phyloP scores from a whole-genome alignment of 805 yeast genomes.

The Lachancea mirantina region DNA sequence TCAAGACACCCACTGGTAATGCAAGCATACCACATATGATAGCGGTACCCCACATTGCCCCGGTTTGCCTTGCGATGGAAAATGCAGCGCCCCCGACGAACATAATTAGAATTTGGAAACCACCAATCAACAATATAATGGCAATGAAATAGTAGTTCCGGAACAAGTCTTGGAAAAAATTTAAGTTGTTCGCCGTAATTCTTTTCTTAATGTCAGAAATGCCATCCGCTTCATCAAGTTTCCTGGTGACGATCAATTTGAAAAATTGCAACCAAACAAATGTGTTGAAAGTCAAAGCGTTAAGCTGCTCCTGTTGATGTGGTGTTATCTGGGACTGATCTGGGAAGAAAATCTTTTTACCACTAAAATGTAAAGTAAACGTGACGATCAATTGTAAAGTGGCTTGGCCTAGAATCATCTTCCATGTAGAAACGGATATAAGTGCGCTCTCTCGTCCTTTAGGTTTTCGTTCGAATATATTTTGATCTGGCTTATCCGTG shows the following conservation, averaged over 20 bases:
- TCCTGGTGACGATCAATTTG: constrained; percentile 84
- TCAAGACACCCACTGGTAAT: constrained; percentile 68
- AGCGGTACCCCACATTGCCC: constrained; percentile 86
- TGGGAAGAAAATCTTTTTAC: constrained; percentile 49
- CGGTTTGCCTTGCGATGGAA: constrained; percentile 70
- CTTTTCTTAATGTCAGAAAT: constrained; percentile 50
- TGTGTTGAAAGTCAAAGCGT: constrained; percentile 86
- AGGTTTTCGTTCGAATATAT: constrained; percentile 72
- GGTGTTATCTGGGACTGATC: constrained; percentile 23
- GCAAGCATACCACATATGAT: constrained; percentile 72
- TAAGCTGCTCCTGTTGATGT: constrained; percentile 51
- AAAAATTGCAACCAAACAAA: constrained; percentile 98
- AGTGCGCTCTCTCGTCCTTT: constrained; percentile 73
- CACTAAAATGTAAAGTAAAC: constrained; percentile 74
- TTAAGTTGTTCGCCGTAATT: constrained; percentile 56
- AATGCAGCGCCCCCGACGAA: constrained; percentile 96
- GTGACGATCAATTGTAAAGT: constrained; percentile 72
- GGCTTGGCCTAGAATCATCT: constrained; percentile 91
- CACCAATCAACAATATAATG: constrained; percentile 70
- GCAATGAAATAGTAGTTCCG: constrained; percentile 75
- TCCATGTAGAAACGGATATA: constrained; percentile 93
- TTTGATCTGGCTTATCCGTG: constrained; percentile 89
- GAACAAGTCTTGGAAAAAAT: constrained; percentile 75
- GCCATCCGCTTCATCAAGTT: constrained; percentile 81
- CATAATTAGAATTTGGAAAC: constrained; percentile 85